phyloP scores from a whole-genome alignment of 192 early-diverging fungal genomes.

The Podila horticola region DNA sequence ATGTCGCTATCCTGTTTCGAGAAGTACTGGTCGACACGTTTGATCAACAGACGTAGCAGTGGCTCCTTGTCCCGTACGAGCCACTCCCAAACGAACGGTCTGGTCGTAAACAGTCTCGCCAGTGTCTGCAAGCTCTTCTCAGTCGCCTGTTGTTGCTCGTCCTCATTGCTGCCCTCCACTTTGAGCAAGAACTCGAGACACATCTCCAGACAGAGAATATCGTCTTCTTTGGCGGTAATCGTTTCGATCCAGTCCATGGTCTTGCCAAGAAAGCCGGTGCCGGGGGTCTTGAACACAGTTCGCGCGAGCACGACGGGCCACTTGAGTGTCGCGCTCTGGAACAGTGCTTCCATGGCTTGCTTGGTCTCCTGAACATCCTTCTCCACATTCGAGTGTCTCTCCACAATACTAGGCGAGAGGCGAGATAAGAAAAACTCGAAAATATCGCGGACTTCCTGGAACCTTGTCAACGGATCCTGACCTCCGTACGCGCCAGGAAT shows the following conservation, averaged over 20 bases:
- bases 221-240: constrained; percentile 10
- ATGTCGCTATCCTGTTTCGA: constrained; percentile 24
- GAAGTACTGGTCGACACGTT: constrained; percentile 22
- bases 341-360: constrained; percentile 26
- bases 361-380: constrained; percentile 24
- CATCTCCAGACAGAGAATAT: constrained; percentile 13
- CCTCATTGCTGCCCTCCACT: constrained; percentile 5
- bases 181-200: constrained; percentile 41
- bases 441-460: constrained; percentile 45
- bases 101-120: constrained; percentile 9
- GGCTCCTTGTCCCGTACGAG: constrained; percentile 14
- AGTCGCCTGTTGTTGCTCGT: background rate
- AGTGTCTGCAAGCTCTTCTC: constrained; percentile 37
- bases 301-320: constrained; percentile 34
- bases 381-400: background rate
- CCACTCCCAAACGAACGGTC: constrained; percentile 37
- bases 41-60: constrained; percentile 6
- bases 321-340: constrained; percentile 15
- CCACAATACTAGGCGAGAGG: background rate
- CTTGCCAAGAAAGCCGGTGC: constrained; percentile 32
- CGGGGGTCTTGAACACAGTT: constrained; percentile 16
- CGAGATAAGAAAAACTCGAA: constrained; percentile 49
- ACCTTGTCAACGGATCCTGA: constrained; percentile 7
- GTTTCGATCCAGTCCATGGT: constrained; percentile 34
- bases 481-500: background rate